A percentile compares a stretch with the other conserved stretches of the same genome.
Conservation (phyloP, 352 stramenopile species). For the Globisporangium middletonii region DNA sequence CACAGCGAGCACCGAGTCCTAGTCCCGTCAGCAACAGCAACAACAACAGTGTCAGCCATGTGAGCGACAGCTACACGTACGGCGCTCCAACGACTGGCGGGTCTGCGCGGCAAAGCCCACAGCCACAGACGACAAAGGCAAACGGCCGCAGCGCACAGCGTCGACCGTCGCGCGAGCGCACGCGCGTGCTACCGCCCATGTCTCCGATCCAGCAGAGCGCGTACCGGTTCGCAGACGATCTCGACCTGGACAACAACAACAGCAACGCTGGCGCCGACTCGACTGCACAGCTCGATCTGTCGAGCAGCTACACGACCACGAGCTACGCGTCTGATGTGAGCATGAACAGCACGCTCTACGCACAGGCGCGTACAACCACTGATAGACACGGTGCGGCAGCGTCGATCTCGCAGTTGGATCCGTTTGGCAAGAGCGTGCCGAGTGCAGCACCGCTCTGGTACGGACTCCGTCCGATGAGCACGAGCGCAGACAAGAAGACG, state of each 20-base stretch:
- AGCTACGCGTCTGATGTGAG: constrained; percentile 2
- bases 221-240: not conserved
- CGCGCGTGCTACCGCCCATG: constrained; percentile 11
- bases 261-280: not conserved
- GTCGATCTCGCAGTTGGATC: not conserved
- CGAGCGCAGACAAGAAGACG: not conserved
- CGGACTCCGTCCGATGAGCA: not conserved
- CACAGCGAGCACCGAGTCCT: too few relatives aligned
- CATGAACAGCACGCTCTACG: not conserved
- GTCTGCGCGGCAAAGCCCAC: not conserved
- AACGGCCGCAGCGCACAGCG: not conserved
- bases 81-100: too few relatives aligned
- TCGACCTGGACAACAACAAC: not conserved
- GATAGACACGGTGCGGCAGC: not conserved
- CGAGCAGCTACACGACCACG: constrained; percentile 8
- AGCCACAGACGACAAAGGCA: not conserved
- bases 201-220: constrained; percentile 1
- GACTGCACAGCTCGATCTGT: not conserved
- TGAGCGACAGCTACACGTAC: not conserved
- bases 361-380: too few relatives aligned
- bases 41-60: not conserved
- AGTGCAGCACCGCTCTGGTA: constrained; percentile 5
- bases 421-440: not conserved
- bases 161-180: not conserved
- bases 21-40: not conserved